These are phyloP conservation scores for Brassica juncea DNA, from an alignment of 345 rosid genomes.

Conservation along the genomic window DNA sequence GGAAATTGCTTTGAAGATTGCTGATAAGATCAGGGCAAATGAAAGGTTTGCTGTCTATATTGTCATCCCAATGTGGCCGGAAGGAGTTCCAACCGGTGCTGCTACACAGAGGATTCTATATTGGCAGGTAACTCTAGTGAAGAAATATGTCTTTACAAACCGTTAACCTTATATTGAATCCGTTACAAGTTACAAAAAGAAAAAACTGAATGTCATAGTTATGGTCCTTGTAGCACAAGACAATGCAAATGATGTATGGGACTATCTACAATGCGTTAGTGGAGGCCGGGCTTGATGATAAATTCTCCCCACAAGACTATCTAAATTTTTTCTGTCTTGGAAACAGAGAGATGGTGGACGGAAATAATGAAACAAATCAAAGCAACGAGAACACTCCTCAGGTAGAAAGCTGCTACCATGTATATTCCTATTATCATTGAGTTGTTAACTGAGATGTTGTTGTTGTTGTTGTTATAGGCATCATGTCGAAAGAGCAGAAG, in stretches of 20 bases:
- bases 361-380: constrained; percentile 38
- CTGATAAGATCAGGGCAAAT: constrained; percentile 73
- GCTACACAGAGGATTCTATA: constrained; percentile 72
- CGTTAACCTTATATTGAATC: not conserved
- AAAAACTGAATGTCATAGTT: constrained; percentile 13
- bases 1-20: constrained; percentile 91
- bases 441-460: not conserved
- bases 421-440: not conserved
- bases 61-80: constrained; percentile 97
- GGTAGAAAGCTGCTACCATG: constrained; percentile 40
- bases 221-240: constrained; percentile 63
- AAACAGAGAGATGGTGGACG: constrained; percentile 59
- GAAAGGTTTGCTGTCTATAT: constrained; percentile 86
- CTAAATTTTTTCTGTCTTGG: constrained; percentile 92
- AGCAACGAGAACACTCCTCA: constrained; percentile 55
- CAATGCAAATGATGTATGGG: constrained; percentile 95
- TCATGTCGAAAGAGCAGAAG: constrained; percentile 59
- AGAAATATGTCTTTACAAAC: not conserved
- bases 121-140: constrained; percentile 70
- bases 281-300: constrained; percentile 67
- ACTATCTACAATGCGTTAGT: constrained; percentile 73
- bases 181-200: too few relatives aligned
- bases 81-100: constrained; percentile 66
- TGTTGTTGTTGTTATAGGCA: constrained; percentile 58
- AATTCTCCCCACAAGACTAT: constrained; percentile 74